Evolutionary conservation across 805 yeast species (phyloP), one percentile per base, ranked within the genome.

Genomic region (Starmerella scarabaei): DNA sequence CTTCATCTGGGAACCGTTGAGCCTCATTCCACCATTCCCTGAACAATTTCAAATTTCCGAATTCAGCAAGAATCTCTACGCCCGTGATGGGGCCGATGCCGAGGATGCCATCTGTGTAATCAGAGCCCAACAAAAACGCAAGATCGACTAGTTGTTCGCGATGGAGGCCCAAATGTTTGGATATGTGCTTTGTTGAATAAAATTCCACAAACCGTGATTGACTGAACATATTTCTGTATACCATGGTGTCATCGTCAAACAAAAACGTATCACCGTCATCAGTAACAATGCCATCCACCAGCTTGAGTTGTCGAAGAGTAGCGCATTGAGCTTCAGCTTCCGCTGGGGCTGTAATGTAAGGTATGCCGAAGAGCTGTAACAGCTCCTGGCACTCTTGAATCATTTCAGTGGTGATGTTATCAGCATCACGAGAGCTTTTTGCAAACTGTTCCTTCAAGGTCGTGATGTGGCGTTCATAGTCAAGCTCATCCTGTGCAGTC

Each of bases 271-370:
- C 99, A 49, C 94, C 83, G 64, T 91, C 99, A 61, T 91, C 99
- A 0, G 98, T 91, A 19, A 91, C 77, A 5, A 91, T 79, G 0
- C 98, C 99, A 59, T 91, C 97, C 3, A 88, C 95, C 16, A 91
- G 63, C 0, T 71, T 73, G 18, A 85, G 58, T n/a, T 59, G 54
- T 30, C 74, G 59, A 5, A 91, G 61, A 48, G 79, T 82, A 0
- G 94, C 95, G 62, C 99, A 91, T 54, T 91, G 98, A 0, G 98
- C 97, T 62, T 91, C 99, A 1, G 98, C 98, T 60, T 91, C 99
- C 86, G 84, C 84, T 1, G 98, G 99, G 0, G 98, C 96, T 0
- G 94, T 82, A 8, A 91, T 71, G 50, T 74, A 91, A 0, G 99
- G 99, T 4, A 91, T 80, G 1, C 98, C 98, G 65, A 91, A 91